Evolutionary conservation across 2,329 filamentous ascomycete genomes (phyloP).

Genomic region (Furcasterigmium sp.): DNA sequence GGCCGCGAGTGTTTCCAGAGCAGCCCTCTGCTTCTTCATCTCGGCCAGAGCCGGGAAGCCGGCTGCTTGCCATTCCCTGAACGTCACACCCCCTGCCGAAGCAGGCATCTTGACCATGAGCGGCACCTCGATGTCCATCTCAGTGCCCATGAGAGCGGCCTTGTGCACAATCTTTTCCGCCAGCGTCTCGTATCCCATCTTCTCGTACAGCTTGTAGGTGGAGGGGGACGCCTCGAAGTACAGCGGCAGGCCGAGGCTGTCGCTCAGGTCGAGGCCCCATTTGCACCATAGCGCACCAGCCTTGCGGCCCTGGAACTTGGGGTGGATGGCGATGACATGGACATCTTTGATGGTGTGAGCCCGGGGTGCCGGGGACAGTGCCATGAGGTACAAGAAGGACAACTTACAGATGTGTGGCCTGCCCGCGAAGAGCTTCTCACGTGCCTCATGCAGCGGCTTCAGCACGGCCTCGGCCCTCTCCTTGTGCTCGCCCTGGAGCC

Average conservation of each 20-base stretch:
- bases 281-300: conserved; percentile 34
- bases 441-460: conserved; percentile 32
- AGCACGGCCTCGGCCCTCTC: conserved; percentile 36
- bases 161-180: conserved; percentile 33
- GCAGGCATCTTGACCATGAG: conserved; percentile 36
- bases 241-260: conserved; percentile 28
- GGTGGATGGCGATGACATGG: conserved; percentile 39
- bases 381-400: neutral
- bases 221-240: conserved; percentile 41
- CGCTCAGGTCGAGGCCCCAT: conserved; percentile 30
- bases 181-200: conserved; percentile 36
- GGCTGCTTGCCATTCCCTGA: conserved; percentile 24
- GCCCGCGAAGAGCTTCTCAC: conserved; percentile 33
- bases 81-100: conserved; percentile 22
- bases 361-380: neutral
- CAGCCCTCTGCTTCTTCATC: conserved; percentile 4
- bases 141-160: conserved; percentile 24
- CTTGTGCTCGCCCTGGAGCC: conserved; percentile 37
- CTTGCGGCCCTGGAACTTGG: conserved; percentile 34
- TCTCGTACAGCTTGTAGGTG: conserved; percentile 36
- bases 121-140: conserved; percentile 30
- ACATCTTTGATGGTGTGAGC: conserved; percentile 18
- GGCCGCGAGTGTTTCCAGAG: neutral
- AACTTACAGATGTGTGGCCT: conserved; percentile 35
- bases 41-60: conserved; percentile 10